Base-by-base conservation (phyloP, 495 filamentous ascomycete genomes). In the Talaromyces stipitatus region DNA sequence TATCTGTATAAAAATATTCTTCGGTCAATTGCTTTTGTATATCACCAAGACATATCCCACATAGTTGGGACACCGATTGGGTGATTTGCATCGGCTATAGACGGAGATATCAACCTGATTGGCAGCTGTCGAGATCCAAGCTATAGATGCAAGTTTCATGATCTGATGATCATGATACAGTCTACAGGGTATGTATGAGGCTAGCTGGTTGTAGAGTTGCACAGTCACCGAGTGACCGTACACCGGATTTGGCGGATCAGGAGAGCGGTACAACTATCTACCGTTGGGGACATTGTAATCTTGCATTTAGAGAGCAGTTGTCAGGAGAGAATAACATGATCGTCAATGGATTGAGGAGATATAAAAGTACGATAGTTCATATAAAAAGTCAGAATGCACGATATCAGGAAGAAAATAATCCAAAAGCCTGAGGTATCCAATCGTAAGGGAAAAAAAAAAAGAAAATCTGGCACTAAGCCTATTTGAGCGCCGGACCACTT, bases 181-280 rank as follows among this genome's bases (percentile, higher is more conserved):
- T 41, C n/a, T 47, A 26, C 43, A 23, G 43, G 20, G 43, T 48
- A 48, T 24, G 45, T 24, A 26, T 23, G 45, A 10, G 14, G 45
- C 45, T 26, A 48, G 45, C 45, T 26, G 20, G 12, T 24, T 26
- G 24, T 24, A 26, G 20, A 48, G 45, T 48, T 26, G 45, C 36
- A 26, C 45, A 23, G 45, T 48, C 45, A 48, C 45, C 45, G 45
- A 24, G 45, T 48, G 45, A 48, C 45, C 45, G 45, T 48, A 48
- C 45, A 26, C 45, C 45, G 45, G 45, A 48, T 48, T 48, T 20
- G 45, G 45, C 30, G 30, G 30, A 12, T 12, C 30, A 33, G 45
- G 20, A 4, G 45, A 20, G 12, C 12, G 43, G 22, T 22, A 23
- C 18, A 2, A 41, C 36, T 18, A 41, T 41, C 36, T 16, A 41